phyloP scores from a whole-genome alignment of 1,284 basidiomycete species.

The Fomitiporia mediterranea region DNA sequence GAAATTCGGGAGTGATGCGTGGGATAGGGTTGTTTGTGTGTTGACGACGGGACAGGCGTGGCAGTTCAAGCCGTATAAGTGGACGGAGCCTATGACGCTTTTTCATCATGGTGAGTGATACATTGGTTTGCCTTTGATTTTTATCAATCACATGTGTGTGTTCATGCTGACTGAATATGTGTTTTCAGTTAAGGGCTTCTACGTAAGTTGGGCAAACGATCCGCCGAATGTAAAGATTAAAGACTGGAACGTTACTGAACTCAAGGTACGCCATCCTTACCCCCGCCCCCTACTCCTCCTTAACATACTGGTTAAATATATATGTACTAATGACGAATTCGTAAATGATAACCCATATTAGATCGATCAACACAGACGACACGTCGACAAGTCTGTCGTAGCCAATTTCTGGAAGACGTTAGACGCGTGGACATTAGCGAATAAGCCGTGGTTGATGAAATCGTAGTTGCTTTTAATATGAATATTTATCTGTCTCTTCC shows the following conservation, averaged over 20 bases:
- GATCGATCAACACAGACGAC: conserved; percentile 87
- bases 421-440: conserved; percentile 77
- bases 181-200: conserved; percentile 92
- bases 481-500: neutral
- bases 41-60: conserved; percentile 97
- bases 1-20: conserved; percentile 88
- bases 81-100: conserved; percentile 86
- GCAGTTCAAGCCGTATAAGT: conserved; percentile 97
- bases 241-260: conserved; percentile 95
- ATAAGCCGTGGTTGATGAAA: conserved; percentile 71
- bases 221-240: conserved; percentile 83
- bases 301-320: neutral
- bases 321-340: neutral
- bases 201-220: conserved; percentile 91
- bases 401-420: conserved; percentile 93
- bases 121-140: conserved; percentile 59
- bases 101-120: conserved; percentile 86
- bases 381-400: conserved; percentile 93
- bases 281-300: neutral
- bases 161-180: conserved; percentile 14
- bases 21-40: conserved; percentile 95
- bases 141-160: neutral
- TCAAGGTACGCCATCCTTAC: conserved; percentile 56
- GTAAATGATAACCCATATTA: conserved; percentile 28
- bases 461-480: conserved; percentile 25